Base-by-base conservation (phyloP, 1,139 yeast species). In the Debaryomycetaceae sp. region DNA sequence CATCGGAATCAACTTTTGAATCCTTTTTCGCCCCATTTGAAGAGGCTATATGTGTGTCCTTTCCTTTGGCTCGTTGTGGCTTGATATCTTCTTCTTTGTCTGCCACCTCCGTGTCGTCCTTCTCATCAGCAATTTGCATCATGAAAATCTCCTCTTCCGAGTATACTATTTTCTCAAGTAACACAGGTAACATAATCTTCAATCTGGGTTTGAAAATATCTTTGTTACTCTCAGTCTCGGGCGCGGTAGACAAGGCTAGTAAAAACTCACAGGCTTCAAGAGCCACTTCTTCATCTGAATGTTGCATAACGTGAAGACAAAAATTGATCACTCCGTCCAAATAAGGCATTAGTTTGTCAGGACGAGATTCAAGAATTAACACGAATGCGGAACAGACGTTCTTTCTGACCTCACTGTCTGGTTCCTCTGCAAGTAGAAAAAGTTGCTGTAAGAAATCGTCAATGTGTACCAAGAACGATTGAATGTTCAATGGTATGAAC, bases 201-300 rank as follows among this genome's bases (percentile, higher is more conserved):
- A 95, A 70, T 54, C 80, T 80, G 1, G 86, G 83, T 40, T 64
- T 66, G 46, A 87, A 75, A 3, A 78, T 59, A 23, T 69, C 69
- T 20, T 66, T 68, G 41, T 83, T 78, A 4, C 75, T 64, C 43
- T 79, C 80, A 13, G 81, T 68, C 36, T 62, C 67, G 1, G 69
- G 59, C 13, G 69, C 58, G 9, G 89, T 85, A 1, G 95, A 82
- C 46, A 93, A 73, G 1, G 87, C 83, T 43, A 93, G 75, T 50
- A 95, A 70, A 56, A 93, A 90, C 66, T 93, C 99, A 65, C 97
- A 89, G 2, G 96, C 98, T 61, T 90, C 97, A 42, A 90, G 71
- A 0, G 96, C 87, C 36, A 90, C 95, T 45, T 76, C 83, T 50
- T 87, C 95, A 7, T 69, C 66, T 34, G 66, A 63, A 51, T 78